These are phyloP conservation scores for Erigeron philadelphicus DNA, from an alignment of 140 eudicot species.

Conservation along the genomic window DNA sequence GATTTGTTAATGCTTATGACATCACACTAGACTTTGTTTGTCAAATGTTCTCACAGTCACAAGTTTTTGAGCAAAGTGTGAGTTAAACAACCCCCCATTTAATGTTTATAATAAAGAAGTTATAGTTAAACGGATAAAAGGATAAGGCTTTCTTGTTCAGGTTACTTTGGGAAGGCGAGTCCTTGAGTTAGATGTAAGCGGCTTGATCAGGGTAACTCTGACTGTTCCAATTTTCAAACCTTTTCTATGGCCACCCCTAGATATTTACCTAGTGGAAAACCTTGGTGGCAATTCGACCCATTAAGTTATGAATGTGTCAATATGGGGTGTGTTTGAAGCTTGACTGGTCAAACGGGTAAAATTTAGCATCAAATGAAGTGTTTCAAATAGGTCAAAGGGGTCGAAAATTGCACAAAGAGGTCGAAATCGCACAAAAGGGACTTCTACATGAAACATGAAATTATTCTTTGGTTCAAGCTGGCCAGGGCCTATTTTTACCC, in stretches of 20 bases:
- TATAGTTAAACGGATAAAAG: too few species aligned
- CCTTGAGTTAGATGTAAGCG: too few species aligned
- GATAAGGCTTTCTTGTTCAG: too few species aligned
- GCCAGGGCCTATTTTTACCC: too few species aligned
- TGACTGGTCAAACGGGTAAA: background rate
- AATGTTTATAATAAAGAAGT: background rate
- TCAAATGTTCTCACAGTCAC: conserved; percentile 51
- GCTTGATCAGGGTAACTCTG: too few species aligned
- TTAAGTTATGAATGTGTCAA: background rate
- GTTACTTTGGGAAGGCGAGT: too few species aligned
- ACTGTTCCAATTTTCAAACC: too few species aligned
- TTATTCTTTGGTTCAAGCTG: too few species aligned
- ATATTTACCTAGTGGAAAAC: too few species aligned
- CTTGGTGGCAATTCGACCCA: background rate
- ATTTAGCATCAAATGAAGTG: background rate
- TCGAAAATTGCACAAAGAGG: background rate
- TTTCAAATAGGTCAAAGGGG: conserved; percentile 4
- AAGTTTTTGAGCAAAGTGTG: conserved; percentile 45
- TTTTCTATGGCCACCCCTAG: too few species aligned
- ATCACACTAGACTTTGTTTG: conserved; percentile 64
- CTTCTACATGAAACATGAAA: too few species aligned
- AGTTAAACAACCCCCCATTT: conserved; percentile 18
- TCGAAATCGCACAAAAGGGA: too few species aligned
- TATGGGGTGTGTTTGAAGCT: background rate
- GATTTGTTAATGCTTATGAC: conserved; percentile 47